phyloP scores from a whole-genome alignment of 2,329 filamentous ascomycete genomes.

The Pseudopithomyces maydicus region DNA sequence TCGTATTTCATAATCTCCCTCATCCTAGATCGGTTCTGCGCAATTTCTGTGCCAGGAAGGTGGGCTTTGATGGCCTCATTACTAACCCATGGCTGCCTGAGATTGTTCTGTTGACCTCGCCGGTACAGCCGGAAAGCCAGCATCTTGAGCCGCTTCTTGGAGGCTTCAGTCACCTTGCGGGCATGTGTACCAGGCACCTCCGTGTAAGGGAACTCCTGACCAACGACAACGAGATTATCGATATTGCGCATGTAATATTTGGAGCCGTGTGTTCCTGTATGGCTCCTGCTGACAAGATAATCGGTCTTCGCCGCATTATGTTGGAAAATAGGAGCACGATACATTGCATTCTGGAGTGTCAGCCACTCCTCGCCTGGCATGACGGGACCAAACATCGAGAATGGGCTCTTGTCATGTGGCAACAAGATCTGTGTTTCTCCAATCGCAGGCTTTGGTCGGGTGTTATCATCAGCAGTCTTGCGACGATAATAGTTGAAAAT shows the following conservation, averaged over 20 bases:
- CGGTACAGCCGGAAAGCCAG: constrained; percentile 87
- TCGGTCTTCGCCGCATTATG: constrained; percentile 79
- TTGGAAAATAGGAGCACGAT: constrained; percentile 89
- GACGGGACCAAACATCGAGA: constrained; percentile 92
- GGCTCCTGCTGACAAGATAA: constrained; percentile 84
- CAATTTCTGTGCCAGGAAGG: constrained; percentile 89
- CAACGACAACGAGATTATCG: constrained; percentile 88
- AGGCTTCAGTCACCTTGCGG: constrained; percentile 93
- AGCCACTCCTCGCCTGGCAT: constrained; percentile 88
- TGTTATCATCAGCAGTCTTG: constrained; percentile 75
- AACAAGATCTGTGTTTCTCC: constrained; percentile 88
- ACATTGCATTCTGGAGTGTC: constrained; percentile 94
- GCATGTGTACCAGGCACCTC: constrained; percentile 94
- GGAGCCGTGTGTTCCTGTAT: constrained; percentile 76
- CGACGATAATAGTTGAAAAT: constrained; percentile 96
- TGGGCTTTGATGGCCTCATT: constrained; percentile 66
- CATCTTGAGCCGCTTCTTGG: constrained; percentile 96
- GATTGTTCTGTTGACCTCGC: constrained; percentile 70
- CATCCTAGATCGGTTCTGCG: constrained; percentile 94
- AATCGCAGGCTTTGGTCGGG: constrained; percentile 78
- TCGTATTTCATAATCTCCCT: constrained; percentile 95
- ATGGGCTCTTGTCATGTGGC: constrained; percentile 93
- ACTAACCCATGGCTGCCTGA: constrained; percentile 83
- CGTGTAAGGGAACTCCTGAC: constrained; percentile 88
- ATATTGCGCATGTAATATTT: constrained; percentile 86